Evolutionary conservation across 768 basidiomycete genomes (phyloP).

Genomic region (Boletus vinaceobasis): DNA sequence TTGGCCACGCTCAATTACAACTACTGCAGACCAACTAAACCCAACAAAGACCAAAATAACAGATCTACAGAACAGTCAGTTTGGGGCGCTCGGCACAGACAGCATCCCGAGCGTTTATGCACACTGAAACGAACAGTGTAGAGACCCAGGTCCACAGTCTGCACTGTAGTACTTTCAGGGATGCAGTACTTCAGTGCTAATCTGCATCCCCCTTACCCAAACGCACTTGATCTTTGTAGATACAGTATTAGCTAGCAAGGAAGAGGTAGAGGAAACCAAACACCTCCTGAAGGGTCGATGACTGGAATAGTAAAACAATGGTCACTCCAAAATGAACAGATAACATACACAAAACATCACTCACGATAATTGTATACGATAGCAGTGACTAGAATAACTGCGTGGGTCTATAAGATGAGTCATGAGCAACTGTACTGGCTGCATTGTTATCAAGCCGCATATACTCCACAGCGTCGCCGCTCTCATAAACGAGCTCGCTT

Average conservation of each 20-base stretch:
- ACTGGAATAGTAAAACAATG: not conserved
- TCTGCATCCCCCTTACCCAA: not conserved
- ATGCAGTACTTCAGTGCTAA: too few species aligned
- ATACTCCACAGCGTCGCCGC: not conserved
- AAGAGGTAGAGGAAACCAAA: not conserved
- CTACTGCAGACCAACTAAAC: too few species aligned
- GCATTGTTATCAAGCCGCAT: not conserved
- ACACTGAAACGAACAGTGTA: not conserved
- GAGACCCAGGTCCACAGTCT: not conserved
- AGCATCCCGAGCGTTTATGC: not conserved
- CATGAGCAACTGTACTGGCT: not conserved
- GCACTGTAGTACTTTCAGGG: too few species aligned
- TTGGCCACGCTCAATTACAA: too few species aligned
- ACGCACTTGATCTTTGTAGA: not conserved
- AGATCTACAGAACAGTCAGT: not conserved
- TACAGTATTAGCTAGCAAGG: too few species aligned
- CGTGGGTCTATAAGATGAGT: too few species aligned
- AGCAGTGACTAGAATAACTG: too few species aligned
- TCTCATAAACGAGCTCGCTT: too few species aligned
- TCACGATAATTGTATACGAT: too few species aligned
- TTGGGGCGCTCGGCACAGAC: not conserved
- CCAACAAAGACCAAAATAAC: too few species aligned
- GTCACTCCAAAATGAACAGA: not conserved
- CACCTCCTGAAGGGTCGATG: not conserved
- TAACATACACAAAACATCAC: not conserved